These are phyloP conservation scores for sorghum (Sorghum bicolor) DNA, from an alignment of 176 grass and related monocot genomes.

Conservation along the genomic window Sorghum_bicolor_NCBIv3 NC_012878.2:13298001-13298500, in stretches of 20 bases:
- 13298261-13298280: constrained; percentile 52
- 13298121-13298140: background rate
- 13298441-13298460: background rate
- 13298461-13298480: background rate
- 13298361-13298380: background rate
- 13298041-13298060: constrained; percentile 11
- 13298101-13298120: background rate
- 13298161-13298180: background rate
- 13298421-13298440: background rate
- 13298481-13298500: constrained; percentile 81
- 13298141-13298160: background rate
- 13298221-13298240: constrained; percentile 37
- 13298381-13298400: background rate
- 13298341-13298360: constrained; percentile 37
- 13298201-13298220: background rate
- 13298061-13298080: background rate
- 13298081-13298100: background rate
- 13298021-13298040: background rate
- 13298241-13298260: constrained; percentile 25
- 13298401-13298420: background rate
- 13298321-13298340: constrained; percentile 76
- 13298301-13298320: constrained; percentile 80
- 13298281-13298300: constrained; percentile 63
- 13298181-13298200: background rate
- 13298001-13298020: background rate